Evolutionary conservation across 2,329 filamentous ascomycete species (phyloP).

Genomic region (Daldinia eschscholtzii): DNA sequence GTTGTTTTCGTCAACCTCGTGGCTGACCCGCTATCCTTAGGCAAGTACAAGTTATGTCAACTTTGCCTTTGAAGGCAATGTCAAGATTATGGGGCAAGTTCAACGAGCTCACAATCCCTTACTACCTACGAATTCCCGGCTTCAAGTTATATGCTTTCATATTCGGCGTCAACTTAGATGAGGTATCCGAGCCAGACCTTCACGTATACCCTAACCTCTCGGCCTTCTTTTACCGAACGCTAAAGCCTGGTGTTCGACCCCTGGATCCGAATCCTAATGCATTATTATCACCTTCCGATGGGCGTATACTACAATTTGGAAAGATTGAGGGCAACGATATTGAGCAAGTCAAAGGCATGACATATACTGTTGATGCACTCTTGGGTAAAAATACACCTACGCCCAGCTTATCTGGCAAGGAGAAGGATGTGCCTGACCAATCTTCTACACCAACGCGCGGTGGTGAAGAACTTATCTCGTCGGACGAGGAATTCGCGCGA

Average conservation of each 20-base stretch:
- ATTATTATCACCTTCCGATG: constrained; percentile 89
- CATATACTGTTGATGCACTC: constrained; percentile 93
- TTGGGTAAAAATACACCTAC: constrained; percentile 76
- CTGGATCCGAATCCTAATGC: constrained; percentile 85
- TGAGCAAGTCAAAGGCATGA: constrained; percentile 99
- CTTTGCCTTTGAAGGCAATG: constrained; percentile 88
- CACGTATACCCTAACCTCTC: constrained; percentile 92
- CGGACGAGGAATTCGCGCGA: constrained; percentile 91
- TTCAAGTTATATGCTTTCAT: constrained; percentile 92
- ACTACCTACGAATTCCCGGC: constrained; percentile 87
- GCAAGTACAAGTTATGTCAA: constrained; percentile 95
- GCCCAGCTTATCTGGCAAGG: constrained; percentile 64
- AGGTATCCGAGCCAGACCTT: constrained; percentile 89
- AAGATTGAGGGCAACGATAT: constrained; percentile 93
- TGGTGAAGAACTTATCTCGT: constrained; percentile 76
- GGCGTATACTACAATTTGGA: constrained; percentile 90
- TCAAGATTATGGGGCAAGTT: constrained; percentile 91
- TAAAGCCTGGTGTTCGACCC: constrained; percentile 89
- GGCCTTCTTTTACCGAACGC: constrained; percentile 94
- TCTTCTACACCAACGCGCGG: constrained; percentile 52
- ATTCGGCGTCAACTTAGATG: constrained; percentile 90
- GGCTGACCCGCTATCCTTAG: constrained; percentile 51
- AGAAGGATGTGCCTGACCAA: constrained; percentile 47
- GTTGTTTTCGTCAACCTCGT: constrained; percentile 20
- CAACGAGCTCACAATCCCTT: constrained; percentile 89